Conservation (phyloP, 371 early-diverging fungal species). For the Mucor velutinosus region DNA sequence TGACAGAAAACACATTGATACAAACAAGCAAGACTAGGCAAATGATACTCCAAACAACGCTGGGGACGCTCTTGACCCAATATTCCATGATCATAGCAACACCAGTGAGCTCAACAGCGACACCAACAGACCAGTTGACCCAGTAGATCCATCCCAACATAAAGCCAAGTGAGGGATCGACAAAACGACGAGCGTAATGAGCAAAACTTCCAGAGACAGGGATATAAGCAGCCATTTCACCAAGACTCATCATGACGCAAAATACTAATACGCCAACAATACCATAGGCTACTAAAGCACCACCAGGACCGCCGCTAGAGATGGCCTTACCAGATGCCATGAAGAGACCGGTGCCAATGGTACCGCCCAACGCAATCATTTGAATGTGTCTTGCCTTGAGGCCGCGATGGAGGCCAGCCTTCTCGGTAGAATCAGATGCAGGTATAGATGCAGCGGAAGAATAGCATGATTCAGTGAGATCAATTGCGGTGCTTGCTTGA, state of each 20-base stretch:
- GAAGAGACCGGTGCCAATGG: conserved; percentile 82
- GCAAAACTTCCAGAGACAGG: conserved; percentile 83
- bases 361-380: conserved; percentile 69
- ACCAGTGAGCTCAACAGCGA: conserved; percentile 76
- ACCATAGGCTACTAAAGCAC: conserved; percentile 68
- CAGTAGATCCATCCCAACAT: conserved; percentile 78
- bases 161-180: conserved; percentile 77
- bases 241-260: conserved; percentile 75
- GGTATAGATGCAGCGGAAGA: not conserved
- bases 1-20: conserved; percentile 64
- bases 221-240: conserved; percentile 82
- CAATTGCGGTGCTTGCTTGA: not conserved
- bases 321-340: conserved; percentile 82
- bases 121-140: conserved; percentile 78
- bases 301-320: conserved; percentile 73
- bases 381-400: conserved; percentile 60
- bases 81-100: conserved; percentile 74
- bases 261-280: conserved; percentile 76
- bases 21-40: conserved; percentile 53
- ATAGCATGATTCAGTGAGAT: conserved; percentile 1
- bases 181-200: conserved; percentile 76
- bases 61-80: conserved; percentile 68
- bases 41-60: conserved; percentile 58
- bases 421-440: not conserved
- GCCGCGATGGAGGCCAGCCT: conserved; percentile 31